phyloP scores from a whole-genome alignment of 176 grass and related monocot species.

The Carex pumila region DNA sequence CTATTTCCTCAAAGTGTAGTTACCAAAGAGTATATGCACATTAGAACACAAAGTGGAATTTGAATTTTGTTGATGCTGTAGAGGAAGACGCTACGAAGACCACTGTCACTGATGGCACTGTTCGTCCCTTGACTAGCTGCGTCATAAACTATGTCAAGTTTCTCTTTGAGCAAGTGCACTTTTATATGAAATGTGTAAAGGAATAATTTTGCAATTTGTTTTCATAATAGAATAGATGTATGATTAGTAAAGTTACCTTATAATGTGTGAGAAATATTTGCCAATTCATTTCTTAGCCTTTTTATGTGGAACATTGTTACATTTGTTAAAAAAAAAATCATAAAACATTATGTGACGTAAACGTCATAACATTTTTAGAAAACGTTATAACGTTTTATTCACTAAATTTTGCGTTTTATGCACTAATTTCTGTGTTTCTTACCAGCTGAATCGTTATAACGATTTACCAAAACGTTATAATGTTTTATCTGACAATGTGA shows the following conservation, averaged over 20 bases:
- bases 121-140: constrained; percentile 89
- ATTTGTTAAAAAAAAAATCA: no score
- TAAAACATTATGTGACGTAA: no score
- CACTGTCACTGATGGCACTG: constrained; percentile 87
- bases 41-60: no score
- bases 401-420: no score
- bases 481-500: no score
- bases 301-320: not conserved
- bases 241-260: not conserved
- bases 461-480: no score
- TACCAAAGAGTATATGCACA: constrained; percentile 2
- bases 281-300: not conserved
- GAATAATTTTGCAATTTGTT: not conserved
- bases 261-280: not conserved
- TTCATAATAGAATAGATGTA: not conserved
- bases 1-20: no score
- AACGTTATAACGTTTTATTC: no score
- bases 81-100: constrained; percentile 93
- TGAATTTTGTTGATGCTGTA: constrained; percentile 79
- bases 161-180: constrained; percentile 78
- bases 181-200: not conserved
- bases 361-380: no score
- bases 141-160: constrained; percentile 98
- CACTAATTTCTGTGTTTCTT: no score
- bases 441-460: no score